Evolutionary conservation across 2,329 filamentous ascomycete species (phyloP).

Genomic region (Aspergillus sp.): DNA sequence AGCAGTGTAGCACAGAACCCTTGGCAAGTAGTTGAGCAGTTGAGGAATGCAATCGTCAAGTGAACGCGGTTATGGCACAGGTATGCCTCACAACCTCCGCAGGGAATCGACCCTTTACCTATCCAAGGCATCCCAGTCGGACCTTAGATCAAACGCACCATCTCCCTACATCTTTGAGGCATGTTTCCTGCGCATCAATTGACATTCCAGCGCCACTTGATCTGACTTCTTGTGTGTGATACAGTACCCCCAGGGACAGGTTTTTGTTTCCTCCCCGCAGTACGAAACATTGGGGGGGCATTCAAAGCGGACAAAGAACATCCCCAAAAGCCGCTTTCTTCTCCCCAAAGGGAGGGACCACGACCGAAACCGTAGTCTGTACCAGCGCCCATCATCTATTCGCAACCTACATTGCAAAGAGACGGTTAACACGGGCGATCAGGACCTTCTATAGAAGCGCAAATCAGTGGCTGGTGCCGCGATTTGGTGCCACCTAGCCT

Average conservation of each 20-base stretch:
- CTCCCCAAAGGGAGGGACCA: slow-evolving; percentile 43
- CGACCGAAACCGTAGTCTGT: background rate
- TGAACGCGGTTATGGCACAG: slow-evolving; percentile 19
- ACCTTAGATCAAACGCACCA: slow-evolving; percentile 18
- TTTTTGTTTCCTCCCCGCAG: slow-evolving; percentile 86
- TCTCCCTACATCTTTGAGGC: slow-evolving; percentile 31
- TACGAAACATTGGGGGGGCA: slow-evolving; percentile 61
- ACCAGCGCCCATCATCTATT: slow-evolving; percentile 61
- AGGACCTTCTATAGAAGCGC: slow-evolving; percentile 51
- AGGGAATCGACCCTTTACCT: background rate
- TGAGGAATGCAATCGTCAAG: slow-evolving; percentile 10
- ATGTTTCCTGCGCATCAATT: background rate
- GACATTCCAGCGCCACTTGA: background rate
- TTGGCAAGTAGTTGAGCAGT: slow-evolving; percentile 20
- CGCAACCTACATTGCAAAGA: slow-evolving; percentile 56
- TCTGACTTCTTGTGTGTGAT: slow-evolving; percentile 69
- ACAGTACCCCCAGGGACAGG: slow-evolving; percentile 86
- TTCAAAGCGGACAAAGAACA: slow-evolving; percentile 83
- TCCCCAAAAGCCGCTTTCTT: slow-evolving; percentile 78
- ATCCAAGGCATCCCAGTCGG: slow-evolving; percentile 8
- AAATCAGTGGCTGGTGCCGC: slow-evolving; percentile 56
- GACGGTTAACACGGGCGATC: slow-evolving; percentile 70
- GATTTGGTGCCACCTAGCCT: slow-evolving; percentile 52
- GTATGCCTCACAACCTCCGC: slow-evolving; percentile 16
- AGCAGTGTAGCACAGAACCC: background rate